phyloP scores from a whole-genome alignment of 768 basidiomycete genomes.

The Cystofilobasidium macerans region DNA sequence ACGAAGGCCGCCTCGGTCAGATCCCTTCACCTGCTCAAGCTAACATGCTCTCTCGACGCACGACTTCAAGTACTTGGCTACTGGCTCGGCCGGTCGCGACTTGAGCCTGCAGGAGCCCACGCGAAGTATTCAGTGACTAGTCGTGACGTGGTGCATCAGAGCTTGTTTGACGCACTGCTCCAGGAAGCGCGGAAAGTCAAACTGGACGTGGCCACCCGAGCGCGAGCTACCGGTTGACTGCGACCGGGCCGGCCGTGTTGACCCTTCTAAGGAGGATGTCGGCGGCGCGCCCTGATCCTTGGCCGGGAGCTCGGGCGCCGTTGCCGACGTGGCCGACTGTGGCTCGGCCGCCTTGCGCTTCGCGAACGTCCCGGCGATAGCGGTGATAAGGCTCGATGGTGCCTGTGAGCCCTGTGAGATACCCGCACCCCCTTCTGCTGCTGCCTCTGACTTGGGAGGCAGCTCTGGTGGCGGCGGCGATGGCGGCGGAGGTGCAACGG shows the following conservation, averaged over 20 bases:
- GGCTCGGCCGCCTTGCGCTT: neutral
- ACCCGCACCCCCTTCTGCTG: neutral
- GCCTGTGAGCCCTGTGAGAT: too few species aligned
- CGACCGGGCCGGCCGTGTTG: neutral
- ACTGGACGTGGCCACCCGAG: slow-evolving; percentile 2
- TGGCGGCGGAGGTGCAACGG: neutral
- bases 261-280: neutral
- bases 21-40: too few species aligned
- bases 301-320: neutral
- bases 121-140: neutral
- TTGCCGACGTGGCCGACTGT: neutral
- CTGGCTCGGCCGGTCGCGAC: slow-evolving; percentile 70
- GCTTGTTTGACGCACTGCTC: too few species aligned
- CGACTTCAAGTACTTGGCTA: slow-evolving; percentile 92
- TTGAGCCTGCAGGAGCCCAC: slow-evolving; percentile 54
- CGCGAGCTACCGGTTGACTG: neutral
- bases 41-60: too few species aligned
- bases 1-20: too few species aligned
- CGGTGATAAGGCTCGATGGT: slow-evolving; percentile 5
- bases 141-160: neutral
- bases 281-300: neutral
- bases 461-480: neutral
- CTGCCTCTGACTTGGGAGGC: neutral
- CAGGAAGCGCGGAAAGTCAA: slow-evolving; percentile 22
- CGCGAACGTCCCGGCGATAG: slow-evolving; percentile 5